Evolutionary conservation across 768 basidiomycete species (phyloP).

Genomic region (Agaricus subrufescens): DNA sequence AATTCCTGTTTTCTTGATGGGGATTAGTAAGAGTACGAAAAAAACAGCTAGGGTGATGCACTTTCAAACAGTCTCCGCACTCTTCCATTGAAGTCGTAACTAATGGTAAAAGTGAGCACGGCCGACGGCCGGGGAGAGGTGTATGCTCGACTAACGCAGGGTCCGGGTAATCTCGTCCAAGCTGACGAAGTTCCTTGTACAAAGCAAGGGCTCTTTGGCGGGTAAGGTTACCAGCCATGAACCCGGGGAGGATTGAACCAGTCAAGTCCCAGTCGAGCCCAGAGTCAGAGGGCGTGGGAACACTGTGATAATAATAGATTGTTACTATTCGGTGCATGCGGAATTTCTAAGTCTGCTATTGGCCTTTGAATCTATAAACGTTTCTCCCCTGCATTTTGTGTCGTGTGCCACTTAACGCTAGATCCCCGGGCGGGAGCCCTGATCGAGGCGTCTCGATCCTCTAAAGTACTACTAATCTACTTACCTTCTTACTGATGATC

Average conservation of each 20-base stretch:
- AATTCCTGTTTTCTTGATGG: slow-evolving; percentile 56
- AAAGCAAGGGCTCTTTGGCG: slow-evolving; percentile 64
- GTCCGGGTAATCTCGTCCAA: slow-evolving; percentile 81
- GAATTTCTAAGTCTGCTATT: not conserved
- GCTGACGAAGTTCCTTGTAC: slow-evolving; percentile 79
- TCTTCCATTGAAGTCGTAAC: slow-evolving; percentile 75
- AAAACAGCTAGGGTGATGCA: slow-evolving; percentile 20
- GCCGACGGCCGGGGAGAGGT: not conserved
- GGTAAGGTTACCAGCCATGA: slow-evolving; percentile 46
- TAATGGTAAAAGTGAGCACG: slow-evolving; percentile 9
- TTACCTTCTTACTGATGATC: no score
- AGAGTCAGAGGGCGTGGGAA: no score
- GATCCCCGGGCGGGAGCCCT: not conserved
- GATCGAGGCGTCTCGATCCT: not conserved
- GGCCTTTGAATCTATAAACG: not conserved
- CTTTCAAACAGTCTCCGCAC: slow-evolving; percentile 73
- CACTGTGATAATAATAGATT: not conserved
- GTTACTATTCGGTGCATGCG: not conserved
- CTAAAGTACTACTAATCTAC: no score
- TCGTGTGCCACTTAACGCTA: not conserved
- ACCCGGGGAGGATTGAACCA: not conserved
- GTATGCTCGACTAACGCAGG: slow-evolving; percentile 51
- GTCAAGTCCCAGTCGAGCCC: no score
- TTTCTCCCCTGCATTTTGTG: not conserved
- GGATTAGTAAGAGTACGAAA: not conserved